Conservation (phyloP, 2,329 filamentous ascomycete species). For the Aspergillus nomiae region DNA sequence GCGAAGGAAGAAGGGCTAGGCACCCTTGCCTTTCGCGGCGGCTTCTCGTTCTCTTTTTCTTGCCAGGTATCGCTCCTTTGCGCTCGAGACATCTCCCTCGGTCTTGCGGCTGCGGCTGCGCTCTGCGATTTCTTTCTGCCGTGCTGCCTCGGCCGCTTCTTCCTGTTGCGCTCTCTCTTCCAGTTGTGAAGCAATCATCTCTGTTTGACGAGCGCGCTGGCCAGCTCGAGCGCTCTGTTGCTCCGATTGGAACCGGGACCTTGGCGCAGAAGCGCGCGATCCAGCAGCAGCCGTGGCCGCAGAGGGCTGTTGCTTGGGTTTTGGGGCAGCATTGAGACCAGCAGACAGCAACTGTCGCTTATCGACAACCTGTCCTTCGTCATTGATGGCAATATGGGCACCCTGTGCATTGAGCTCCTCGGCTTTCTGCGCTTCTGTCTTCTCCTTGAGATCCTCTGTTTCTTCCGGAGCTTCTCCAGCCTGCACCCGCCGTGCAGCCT, state of each 20-base stretch:
- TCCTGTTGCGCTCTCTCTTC: slow-evolving; percentile 58
- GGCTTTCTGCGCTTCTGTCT: slow-evolving; percentile 56
- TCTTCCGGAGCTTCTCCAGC: slow-evolving; percentile 29
- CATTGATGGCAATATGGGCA: slow-evolving; percentile 60
- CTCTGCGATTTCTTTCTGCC: slow-evolving; percentile 55
- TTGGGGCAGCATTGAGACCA: slow-evolving; percentile 62
- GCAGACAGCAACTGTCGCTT: slow-evolving; percentile 64
- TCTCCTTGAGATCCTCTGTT: slow-evolving; percentile 38
- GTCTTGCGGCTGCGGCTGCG: slow-evolving; percentile 62
- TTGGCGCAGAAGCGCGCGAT: slow-evolving; percentile 18
- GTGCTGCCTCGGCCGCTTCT: slow-evolving; percentile 59
- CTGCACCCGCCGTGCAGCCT: slow-evolving; percentile 38
- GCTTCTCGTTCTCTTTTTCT: slow-evolving; percentile 57
- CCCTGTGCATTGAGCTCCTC: slow-evolving; percentile 55
- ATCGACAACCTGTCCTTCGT: slow-evolving; percentile 66
- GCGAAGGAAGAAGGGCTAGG: background rate
- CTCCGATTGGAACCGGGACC: slow-evolving; percentile 27
- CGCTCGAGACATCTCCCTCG: slow-evolving; percentile 58
- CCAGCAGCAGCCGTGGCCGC: slow-evolving; percentile 20
- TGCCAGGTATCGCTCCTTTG: slow-evolving; percentile 63
- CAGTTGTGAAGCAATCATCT: slow-evolving; percentile 63
- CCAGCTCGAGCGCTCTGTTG: slow-evolving; percentile 42
- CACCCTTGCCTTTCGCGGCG: slow-evolving; percentile 29
- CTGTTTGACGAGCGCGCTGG: slow-evolving; percentile 58
- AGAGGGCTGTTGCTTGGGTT: slow-evolving; percentile 47